These are phyloP conservation scores for Dacryopinax primogenitus DNA, from an alignment of 768 basidiomycete species.

Conservation along the genomic window DNA sequence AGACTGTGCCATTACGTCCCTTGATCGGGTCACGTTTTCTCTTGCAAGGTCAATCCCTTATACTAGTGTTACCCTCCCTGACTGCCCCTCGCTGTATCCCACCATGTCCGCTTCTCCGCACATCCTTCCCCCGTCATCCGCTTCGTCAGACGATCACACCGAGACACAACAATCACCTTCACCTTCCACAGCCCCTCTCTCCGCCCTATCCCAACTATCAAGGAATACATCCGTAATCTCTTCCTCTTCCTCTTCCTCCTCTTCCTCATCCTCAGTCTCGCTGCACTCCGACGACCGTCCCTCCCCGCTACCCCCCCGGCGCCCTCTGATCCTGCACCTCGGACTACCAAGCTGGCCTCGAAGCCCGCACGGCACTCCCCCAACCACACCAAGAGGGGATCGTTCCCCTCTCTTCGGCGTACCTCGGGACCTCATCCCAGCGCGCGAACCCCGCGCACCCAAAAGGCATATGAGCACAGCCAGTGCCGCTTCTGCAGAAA, in stretches of 20 bases:
- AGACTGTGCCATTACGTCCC: no score
- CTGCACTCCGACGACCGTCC: slow-evolving; percentile 36
- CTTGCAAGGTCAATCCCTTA: no score
- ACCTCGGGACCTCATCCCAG: neutral
- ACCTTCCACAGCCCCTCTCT: slow-evolving; percentile 10
- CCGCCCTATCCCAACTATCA: slow-evolving; percentile 48
- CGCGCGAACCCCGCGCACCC: neutral
- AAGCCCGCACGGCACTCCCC: neutral
- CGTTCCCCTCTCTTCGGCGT: slow-evolving; percentile 1
- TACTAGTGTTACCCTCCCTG: no score
- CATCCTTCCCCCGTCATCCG: neutral
- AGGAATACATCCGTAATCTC: slow-evolving; percentile 68
- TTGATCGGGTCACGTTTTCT: no score
- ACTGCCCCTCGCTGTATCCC: no score
- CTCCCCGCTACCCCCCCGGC: slow-evolving; percentile 39
- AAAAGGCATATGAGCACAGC: neutral
- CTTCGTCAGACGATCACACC: neutral
- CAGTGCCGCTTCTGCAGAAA: neutral
- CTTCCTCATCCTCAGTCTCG: slow-evolving; percentile 27
- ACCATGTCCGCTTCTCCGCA: neutral
- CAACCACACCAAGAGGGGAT: neutral
- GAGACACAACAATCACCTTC: slow-evolving; percentile 11
- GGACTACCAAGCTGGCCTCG: slow-evolving; percentile 11
- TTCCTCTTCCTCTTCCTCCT: slow-evolving; percentile 43
- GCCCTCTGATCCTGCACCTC: slow-evolving; percentile 42